phyloP scores from a whole-genome alignment of 192 early-diverging fungal species.

The Podila verticillata region DNA sequence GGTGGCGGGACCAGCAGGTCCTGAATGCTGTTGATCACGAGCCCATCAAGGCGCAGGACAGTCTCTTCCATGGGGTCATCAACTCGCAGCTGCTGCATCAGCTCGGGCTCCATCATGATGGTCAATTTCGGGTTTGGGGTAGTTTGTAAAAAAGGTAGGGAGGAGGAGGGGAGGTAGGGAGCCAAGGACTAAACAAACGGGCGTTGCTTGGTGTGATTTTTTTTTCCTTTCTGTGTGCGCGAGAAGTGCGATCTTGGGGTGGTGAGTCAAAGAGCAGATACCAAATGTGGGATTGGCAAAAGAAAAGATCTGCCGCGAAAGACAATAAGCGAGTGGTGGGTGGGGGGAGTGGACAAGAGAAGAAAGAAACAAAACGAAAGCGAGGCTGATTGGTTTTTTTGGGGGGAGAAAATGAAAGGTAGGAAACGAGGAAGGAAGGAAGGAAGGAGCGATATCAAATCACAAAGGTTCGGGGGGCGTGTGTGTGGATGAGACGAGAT shows the following conservation, averaged over 20 bases:
- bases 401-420: background rate
- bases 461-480: too few relatives aligned
- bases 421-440: background rate
- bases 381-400: background rate
- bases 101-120: slow-evolving; percentile 36
- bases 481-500: too few relatives aligned
- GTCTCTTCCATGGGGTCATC: slow-evolving; percentile 45
- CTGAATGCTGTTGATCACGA: slow-evolving; percentile 26
- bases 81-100: slow-evolving; percentile 35
- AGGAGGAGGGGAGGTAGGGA: background rate
- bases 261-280: background rate
- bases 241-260: background rate
- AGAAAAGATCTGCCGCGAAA: background rate
- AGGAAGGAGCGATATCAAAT: background rate
- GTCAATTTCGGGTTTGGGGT: background rate
- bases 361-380: background rate
- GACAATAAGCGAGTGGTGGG: background rate
- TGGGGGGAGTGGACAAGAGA: background rate
- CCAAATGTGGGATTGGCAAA: background rate
- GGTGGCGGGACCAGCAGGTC: slow-evolving; percentile 33
- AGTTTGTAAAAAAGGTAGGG: too few relatives aligned
- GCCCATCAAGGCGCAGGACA: slow-evolving; percentile 31
- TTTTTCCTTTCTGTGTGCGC: background rate
- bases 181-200: too few relatives aligned
- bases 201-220: too few relatives aligned